phyloP scores from a whole-genome alignment of 2,329 filamentous ascomycete genomes.

The Fusarium zealandicum region DNA sequence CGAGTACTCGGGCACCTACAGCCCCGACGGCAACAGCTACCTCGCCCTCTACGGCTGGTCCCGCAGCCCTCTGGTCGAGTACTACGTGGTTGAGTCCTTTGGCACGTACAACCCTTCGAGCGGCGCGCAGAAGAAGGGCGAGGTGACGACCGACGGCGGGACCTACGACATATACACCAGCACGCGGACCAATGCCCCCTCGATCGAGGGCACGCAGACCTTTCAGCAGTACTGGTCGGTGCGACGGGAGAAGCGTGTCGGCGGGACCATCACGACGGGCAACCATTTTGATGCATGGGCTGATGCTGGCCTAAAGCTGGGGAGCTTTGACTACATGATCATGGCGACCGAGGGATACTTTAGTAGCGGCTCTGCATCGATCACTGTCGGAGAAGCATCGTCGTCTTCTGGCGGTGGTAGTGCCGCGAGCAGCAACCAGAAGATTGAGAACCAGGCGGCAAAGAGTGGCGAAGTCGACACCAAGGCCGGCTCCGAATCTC shows the following conservation, averaged over 20 bases:
- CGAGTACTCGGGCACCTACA: constrained; percentile 41
- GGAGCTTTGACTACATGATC: constrained; percentile 60
- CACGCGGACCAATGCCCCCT: constrained; percentile 51
- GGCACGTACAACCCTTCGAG: constrained; percentile 48
- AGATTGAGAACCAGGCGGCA: constrained; percentile 4
- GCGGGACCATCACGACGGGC: constrained; percentile 56
- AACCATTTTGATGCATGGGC: constrained; percentile 63
- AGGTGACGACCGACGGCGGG: constrained; percentile 46
- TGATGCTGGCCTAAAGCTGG: constrained; percentile 54
- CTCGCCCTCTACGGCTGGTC: constrained; percentile 52
- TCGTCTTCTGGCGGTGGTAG: constrained; percentile 1
- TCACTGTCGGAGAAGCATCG: constrained; percentile 53
- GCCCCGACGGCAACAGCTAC: constrained; percentile 46
- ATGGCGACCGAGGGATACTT: constrained; percentile 61
- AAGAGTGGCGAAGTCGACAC: neutral
- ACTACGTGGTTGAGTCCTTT: constrained; percentile 50
- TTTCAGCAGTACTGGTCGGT: constrained; percentile 63
- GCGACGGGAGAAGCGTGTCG: constrained; percentile 54
- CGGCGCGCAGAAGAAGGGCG: constrained; percentile 43
- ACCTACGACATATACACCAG: constrained; percentile 48
- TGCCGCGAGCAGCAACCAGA: constrained; percentile 14
- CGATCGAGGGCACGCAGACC: constrained; percentile 56
- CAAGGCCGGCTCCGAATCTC: neutral
- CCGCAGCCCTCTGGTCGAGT: constrained; percentile 47
- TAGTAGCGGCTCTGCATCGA: constrained; percentile 55